These are phyloP conservation scores for Emydomyces testavorans DNA, from an alignment of 2,329 filamentous ascomycete species.

Conservation along the genomic window DNA sequence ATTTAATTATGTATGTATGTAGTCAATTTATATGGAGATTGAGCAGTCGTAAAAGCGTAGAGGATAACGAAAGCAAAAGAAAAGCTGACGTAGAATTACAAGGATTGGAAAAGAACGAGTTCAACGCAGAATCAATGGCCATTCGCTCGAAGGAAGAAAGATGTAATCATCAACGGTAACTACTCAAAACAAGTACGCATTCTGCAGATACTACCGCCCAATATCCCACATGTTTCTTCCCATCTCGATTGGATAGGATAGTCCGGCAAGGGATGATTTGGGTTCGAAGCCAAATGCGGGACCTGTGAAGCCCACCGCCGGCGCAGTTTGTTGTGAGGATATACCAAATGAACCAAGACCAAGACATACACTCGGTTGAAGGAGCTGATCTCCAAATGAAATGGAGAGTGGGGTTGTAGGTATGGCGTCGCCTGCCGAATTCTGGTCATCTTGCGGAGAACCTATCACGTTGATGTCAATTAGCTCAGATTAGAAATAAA, in stretches of 20 bases:
- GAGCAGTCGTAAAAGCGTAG: too few species aligned
- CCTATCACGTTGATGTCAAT: neutral
- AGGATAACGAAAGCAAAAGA: too few species aligned
- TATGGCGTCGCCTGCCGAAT: constrained; percentile 21
- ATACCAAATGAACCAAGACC: constrained; percentile 23
- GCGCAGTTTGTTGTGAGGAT: constrained; percentile 26
- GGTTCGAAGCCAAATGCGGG: neutral
- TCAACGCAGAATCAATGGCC: too few species aligned
- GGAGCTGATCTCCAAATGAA: constrained; percentile 27
- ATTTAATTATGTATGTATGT: too few species aligned
- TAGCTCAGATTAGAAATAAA: neutral
- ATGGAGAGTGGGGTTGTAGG: constrained; percentile 23
- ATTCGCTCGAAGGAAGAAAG: too few species aligned
- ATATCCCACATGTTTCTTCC: constrained; percentile 6
- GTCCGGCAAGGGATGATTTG: neutral
- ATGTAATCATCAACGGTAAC: too few species aligned
- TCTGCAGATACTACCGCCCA: too few species aligned
- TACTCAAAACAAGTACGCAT: too few species aligned
- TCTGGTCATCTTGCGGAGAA: constrained; percentile 16
- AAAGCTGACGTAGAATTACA: too few species aligned
- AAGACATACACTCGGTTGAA: constrained; percentile 22
- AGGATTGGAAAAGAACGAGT: too few species aligned
- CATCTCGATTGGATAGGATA: neutral
- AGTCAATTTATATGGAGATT: too few species aligned
- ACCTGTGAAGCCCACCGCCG: constrained; percentile 19